Evolutionary conservation across 441 rosid genomes (phyloP).

Genomic region (Corymbia citriodora): DNA sequence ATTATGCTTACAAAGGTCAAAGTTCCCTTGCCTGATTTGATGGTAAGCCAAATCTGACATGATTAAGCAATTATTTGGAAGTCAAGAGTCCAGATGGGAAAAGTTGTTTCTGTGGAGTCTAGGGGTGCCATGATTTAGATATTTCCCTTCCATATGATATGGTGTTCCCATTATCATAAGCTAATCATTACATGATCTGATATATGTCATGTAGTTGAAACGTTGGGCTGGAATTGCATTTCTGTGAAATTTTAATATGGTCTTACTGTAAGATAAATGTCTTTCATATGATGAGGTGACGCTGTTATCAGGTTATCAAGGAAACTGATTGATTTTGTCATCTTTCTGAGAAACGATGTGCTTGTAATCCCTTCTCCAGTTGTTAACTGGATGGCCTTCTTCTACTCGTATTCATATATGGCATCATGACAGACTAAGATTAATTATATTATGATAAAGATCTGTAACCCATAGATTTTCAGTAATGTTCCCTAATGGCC

Average conservation of each 20-base stretch:
- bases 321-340: not conserved
- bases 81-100: not conserved
- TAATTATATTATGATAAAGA: not conserved
- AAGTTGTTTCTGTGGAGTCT: not conserved
- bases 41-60: conserved; percentile 41
- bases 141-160: not conserved
- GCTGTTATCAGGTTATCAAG: not conserved
- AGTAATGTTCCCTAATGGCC: not conserved
- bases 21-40: conserved; percentile 73
- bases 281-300: not conserved
- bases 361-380: not conserved
- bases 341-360: not conserved
- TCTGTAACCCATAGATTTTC: not conserved
- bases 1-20: conserved; percentile 99
- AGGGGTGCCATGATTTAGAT: not conserved
- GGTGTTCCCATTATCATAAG: not conserved
- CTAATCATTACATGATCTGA: not conserved
- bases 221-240: not conserved
- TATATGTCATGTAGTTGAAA: not conserved
- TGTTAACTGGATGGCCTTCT: not conserved
- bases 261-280: not conserved
- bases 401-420: not conserved
- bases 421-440: not conserved
- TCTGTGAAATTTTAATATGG: not conserved
- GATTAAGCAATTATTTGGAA: not conserved